These are phyloP conservation scores for Colletotrichum truncatum DNA, from an alignment of 2,329 filamentous ascomycete genomes.

Conservation along the genomic window DNA sequence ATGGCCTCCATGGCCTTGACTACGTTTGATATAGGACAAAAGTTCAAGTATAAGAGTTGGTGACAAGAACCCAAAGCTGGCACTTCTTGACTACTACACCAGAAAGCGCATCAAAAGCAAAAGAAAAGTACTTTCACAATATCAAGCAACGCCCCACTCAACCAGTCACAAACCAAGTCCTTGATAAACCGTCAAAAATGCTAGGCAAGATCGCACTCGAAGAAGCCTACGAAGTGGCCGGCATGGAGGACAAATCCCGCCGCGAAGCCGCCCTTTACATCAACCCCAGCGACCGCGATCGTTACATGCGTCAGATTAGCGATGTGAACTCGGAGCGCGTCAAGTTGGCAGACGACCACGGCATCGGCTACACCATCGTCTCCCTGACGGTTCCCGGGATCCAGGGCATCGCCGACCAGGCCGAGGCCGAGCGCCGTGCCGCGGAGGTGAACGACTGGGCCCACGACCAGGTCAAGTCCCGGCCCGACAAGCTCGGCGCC, in stretches of 20 bases:
- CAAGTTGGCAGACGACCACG: conserved; percentile 53
- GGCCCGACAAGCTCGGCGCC: conserved; percentile 53
- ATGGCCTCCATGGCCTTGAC: neutral
- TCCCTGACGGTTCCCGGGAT: conserved; percentile 59
- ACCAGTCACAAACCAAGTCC: neutral
- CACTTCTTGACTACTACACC: neutral
- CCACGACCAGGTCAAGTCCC: conserved; percentile 45
- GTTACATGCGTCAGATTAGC: conserved; percentile 64
- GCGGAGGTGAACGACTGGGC: conserved; percentile 53
- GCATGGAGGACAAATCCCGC: conserved; percentile 64
- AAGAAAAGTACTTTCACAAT: neutral
- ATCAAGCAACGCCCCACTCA: neutral
- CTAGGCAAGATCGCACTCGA: conserved; percentile 69
- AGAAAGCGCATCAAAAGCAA: neutral
- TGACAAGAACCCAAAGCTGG: accelerated
- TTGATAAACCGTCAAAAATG: conserved; percentile 50
- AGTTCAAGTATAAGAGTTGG: neutral
- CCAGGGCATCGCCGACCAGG: conserved; percentile 53
- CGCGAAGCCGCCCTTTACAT: conserved; percentile 69
- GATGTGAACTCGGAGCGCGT: conserved; percentile 51
- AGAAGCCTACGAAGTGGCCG: conserved; percentile 69
- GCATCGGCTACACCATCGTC: conserved; percentile 57
- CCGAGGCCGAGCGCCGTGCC: conserved; percentile 50
- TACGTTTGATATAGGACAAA: neutral
- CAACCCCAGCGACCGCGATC: conserved; percentile 61